phyloP scores from a whole-genome alignment of 1,284 basidiomycete genomes.

The Erythrobasidium hasegawianum region DNA sequence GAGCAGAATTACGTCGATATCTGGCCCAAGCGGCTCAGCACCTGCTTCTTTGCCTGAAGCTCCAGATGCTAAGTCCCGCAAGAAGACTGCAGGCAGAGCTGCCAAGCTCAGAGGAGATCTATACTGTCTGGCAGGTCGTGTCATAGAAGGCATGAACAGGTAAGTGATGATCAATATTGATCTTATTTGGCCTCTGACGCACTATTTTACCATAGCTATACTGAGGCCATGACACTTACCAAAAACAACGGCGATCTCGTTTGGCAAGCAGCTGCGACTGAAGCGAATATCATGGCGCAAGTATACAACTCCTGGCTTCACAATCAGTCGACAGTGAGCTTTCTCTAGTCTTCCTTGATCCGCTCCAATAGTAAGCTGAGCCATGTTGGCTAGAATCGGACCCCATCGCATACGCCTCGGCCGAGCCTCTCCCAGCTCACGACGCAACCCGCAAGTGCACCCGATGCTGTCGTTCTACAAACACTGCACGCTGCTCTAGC shows the following conservation, averaged over 20 bases:
- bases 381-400: slow-evolving; percentile 2
- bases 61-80: slow-evolving; percentile 33
- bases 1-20: background rate
- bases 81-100: slow-evolving; percentile 57
- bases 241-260: slow-evolving; percentile 67
- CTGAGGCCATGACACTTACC: slow-evolving; percentile 70
- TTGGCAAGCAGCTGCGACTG: slow-evolving; percentile 81
- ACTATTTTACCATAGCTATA: too few relatives aligned
- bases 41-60: background rate
- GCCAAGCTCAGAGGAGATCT: slow-evolving; percentile 85
- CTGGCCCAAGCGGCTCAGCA: background rate
- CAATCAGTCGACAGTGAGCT: background rate
- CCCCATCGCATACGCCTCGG: background rate
- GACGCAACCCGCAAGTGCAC: background rate
- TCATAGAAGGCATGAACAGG: slow-evolving; percentile 63
- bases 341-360: background rate
- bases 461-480: background rate
- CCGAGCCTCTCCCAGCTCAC: slow-evolving; percentile 4
- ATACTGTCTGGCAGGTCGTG: slow-evolving; percentile 74
- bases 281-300: slow-evolving; percentile 54
- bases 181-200: too few relatives aligned
- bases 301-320: slow-evolving; percentile 21
- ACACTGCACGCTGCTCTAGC: slow-evolving; percentile 7
- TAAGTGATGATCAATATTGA: too few relatives aligned
- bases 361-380: slow-evolving; percentile 1